Conservation (phyloP, 768 basidiomycete species). For the Pleurotus tuber-regium region DNA sequence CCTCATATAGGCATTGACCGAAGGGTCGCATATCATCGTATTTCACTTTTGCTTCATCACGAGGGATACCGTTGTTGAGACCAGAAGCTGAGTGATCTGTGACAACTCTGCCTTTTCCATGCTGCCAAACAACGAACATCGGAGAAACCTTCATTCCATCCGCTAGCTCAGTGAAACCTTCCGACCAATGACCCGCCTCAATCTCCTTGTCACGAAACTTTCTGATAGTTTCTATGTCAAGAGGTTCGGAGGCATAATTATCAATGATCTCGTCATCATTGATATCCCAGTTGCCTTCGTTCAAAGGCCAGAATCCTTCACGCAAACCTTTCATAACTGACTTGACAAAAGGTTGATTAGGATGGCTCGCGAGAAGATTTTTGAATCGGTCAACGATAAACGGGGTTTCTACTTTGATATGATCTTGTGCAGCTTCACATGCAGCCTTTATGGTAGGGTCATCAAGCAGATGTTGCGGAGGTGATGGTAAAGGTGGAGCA, state of each 20-base stretch:
- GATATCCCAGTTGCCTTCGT: conserved; percentile 20
- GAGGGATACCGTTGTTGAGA: conserved; percentile 18
- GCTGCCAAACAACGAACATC: conserved; percentile 25
- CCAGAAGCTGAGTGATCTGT: conserved; percentile 24
- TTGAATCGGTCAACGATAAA: conserved; percentile 24
- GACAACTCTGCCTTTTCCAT: conserved; percentile 23
- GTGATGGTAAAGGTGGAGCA: conserved; percentile 18
- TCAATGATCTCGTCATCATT: background rate
- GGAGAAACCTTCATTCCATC: conserved; percentile 27
- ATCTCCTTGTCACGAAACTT: conserved; percentile 18
- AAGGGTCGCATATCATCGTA: conserved; percentile 24
- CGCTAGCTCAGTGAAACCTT: conserved; percentile 13
- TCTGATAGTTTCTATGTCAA: conserved; percentile 15
- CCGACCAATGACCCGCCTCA: conserved; percentile 15
- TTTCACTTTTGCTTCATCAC: conserved; percentile 16
- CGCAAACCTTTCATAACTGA: conserved; percentile 22
- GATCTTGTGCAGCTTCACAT: conserved; percentile 10
- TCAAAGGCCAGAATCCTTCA: conserved; percentile 32
- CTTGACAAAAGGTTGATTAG: conserved; percentile 26
- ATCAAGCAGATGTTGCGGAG: conserved; percentile 15
- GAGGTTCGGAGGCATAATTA: conserved; percentile 14
- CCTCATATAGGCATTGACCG: conserved; percentile 14
- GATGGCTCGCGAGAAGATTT: conserved; percentile 19
- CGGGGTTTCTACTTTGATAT: conserved; percentile 24
- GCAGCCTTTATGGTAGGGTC: conserved; percentile 14